These are phyloP conservation scores for Thelonectria rubi DNA, from an alignment of 2,329 filamentous ascomycete species.

Conservation along the genomic window DNA sequence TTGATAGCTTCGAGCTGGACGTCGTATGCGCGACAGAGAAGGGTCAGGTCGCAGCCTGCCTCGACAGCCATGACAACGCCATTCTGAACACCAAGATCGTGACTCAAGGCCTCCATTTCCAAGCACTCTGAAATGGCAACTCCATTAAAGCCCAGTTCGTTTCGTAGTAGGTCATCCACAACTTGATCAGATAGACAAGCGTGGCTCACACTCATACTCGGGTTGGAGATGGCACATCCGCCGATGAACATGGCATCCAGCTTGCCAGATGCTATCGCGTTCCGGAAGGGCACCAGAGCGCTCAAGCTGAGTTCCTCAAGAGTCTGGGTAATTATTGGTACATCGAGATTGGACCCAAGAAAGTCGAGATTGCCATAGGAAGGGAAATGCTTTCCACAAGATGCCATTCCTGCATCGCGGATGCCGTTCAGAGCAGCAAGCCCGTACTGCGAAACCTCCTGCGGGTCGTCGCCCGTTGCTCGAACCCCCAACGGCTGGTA, in stretches of 20 bases:
- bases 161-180: conserved; percentile 87
- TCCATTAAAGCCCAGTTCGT: conserved; percentile 87
- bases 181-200: conserved; percentile 93
- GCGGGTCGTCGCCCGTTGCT: conserved; percentile 90
- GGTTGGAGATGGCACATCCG: conserved; percentile 90
- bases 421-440: conserved; percentile 92
- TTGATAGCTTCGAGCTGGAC: conserved; percentile 92
- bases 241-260: conserved; percentile 96
- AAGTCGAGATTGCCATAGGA: conserved; percentile 97
- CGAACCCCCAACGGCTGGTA: conserved; percentile 92
- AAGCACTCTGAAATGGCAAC: conserved; percentile 95
- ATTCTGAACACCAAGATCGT: conserved; percentile 96
- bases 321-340: conserved; percentile 95
- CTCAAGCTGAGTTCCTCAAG: conserved; percentile 92
- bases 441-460: conserved; percentile 92
- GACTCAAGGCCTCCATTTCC: conserved; percentile 95
- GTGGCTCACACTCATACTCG: conserved; percentile 93
- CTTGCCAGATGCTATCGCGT: conserved; percentile 82
- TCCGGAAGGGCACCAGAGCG: conserved; percentile 89
- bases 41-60: conserved; percentile 90
- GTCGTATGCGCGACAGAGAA: conserved; percentile 87
- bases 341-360: conserved; percentile 87
- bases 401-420: conserved; percentile 87
- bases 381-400: conserved; percentile 95
- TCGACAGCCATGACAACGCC: conserved; percentile 98